Evolutionary conservation across 2,329 filamentous ascomycete species (phyloP).

Genomic region (Aspergillus nomiae): DNA sequence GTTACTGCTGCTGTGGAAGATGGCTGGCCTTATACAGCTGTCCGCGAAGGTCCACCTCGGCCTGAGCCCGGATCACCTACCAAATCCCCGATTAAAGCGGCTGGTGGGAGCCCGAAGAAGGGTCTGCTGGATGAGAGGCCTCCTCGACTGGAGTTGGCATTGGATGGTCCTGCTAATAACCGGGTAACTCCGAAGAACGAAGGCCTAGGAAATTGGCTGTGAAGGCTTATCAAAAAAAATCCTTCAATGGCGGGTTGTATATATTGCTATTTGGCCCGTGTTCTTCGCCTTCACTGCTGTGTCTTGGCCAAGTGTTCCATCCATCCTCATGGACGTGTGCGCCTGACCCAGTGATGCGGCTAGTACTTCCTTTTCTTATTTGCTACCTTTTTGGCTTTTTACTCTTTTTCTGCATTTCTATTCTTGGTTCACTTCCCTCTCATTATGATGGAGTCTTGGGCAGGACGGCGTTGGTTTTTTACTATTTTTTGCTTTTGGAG

Average conservation of each 20-base stretch:
- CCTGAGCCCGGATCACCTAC: conserved; percentile 39
- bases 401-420: not conserved
- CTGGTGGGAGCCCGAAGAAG: conserved; percentile 46
- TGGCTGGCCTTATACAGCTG: conserved; percentile 80
- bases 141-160: conserved; percentile 60
- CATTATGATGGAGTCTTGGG: conserved; percentile 11
- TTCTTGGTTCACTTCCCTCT: not conserved
- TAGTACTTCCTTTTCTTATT: conserved; percentile 16
- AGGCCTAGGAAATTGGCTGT: conserved; percentile 41
- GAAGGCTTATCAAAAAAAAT: conserved; percentile 10
- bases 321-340: not conserved
- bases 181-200: conserved; percentile 27
- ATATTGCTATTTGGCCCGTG: not conserved
- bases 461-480: conserved; percentile 25
- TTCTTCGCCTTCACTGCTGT: conserved; percentile 16
- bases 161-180: conserved; percentile 34
- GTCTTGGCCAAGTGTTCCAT: conserved; percentile 1
- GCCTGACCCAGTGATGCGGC: conserved; percentile 29
- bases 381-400: conserved; percentile 12
- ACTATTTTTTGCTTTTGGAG: conserved; percentile 11
- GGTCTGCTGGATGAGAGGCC: conserved; percentile 51
- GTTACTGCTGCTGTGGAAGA: conserved; percentile 84
- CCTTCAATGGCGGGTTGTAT: not conserved
- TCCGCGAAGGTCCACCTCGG: conserved; percentile 59
- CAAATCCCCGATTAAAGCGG: conserved; percentile 52